Evolutionary conservation across 78 protist genomes (phyloP).

Genomic region (Mantamonas sphyraenae): DNA sequence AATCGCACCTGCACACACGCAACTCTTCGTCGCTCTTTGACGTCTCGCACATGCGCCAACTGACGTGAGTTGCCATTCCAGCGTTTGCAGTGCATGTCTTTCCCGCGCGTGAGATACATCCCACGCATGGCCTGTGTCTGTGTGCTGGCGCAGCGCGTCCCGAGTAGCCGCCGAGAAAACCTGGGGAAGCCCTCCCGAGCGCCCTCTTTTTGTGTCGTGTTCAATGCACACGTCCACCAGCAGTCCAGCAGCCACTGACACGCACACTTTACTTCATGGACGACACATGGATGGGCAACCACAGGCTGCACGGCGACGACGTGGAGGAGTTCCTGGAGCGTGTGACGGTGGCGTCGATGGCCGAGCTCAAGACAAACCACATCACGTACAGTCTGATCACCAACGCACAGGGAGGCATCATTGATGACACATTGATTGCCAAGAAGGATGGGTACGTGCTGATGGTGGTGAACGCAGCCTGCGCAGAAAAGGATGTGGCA

Average conservation of each 20-base stretch:
- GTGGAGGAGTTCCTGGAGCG: constrained; percentile 74
- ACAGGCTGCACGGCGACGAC: constrained; percentile 63
- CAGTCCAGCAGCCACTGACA: neutral
- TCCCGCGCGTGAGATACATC: neutral
- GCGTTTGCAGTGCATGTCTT: constrained; percentile 47
- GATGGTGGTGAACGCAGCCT: constrained; percentile 91
- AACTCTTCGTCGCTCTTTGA: constrained; percentile 72
- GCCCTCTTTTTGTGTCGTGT: neutral
- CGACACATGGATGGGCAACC: neutral
- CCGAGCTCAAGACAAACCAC: constrained; percentile 8
- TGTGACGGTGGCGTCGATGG: constrained; percentile 55
- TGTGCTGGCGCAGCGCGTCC: neutral
- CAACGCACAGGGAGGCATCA: constrained; percentile 85
- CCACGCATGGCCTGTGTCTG: neutral
- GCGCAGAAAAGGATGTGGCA: constrained; percentile 74
- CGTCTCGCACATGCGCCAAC: constrained; percentile 92
- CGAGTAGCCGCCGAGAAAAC: neutral
- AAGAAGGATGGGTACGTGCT: constrained; percentile 48
- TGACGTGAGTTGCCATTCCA: neutral
- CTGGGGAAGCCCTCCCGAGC: neutral
- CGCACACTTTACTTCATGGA: neutral
- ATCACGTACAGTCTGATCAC: constrained; percentile 55
- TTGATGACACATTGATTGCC: constrained; percentile 80
- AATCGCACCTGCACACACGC: constrained; percentile 63
- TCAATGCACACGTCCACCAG: neutral